phyloP scores from a whole-genome alignment of 306 rosid species.

The Phaseolus lunatus region DNA sequence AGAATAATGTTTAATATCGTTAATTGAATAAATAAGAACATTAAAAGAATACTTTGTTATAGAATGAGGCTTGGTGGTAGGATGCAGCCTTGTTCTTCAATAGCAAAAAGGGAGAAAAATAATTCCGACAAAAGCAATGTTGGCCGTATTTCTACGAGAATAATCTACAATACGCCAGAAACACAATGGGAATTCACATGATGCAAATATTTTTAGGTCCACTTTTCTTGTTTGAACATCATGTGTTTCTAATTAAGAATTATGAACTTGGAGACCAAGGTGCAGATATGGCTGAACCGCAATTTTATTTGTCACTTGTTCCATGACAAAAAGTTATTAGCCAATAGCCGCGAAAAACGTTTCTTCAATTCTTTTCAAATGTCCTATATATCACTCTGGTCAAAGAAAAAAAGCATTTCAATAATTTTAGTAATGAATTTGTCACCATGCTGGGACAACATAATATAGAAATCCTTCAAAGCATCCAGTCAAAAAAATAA shows the following conservation, averaged over 20 bases:
- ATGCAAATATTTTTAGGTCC: conserved; percentile 17
- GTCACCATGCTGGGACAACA: conserved; percentile 49
- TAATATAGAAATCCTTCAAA: conserved; percentile 8
- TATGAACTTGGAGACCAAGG: conserved; percentile 28
- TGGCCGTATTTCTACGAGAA: conserved; percentile 19
- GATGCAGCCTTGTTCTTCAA: neutral
- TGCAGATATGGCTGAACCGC: neutral
- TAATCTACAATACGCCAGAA: conserved; percentile 16
- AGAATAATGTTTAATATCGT: neutral
- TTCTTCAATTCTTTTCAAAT: conserved; percentile 36
- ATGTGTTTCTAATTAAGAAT: conserved; percentile 26
- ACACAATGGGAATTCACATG: conserved; percentile 43
- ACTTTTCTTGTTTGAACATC: conserved; percentile 16
- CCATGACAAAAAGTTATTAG: conserved; percentile 34
- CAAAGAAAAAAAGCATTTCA: conserved; percentile 23
- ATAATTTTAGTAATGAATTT: conserved; percentile 36
- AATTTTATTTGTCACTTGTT: conserved; percentile 23
- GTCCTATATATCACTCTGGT: neutral
- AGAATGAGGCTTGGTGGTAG: too few relatives aligned
- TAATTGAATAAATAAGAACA: neutral
- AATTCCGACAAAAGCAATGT: conserved; percentile 1
- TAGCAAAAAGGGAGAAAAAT: neutral
- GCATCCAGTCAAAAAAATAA: conserved; percentile 1
- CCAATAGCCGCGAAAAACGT: conserved; percentile 28
- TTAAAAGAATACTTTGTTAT: neutral